phyloP scores from a whole-genome alignment of 176 grass and related monocot genomes.

The Guadua angustifolia region DNA sequence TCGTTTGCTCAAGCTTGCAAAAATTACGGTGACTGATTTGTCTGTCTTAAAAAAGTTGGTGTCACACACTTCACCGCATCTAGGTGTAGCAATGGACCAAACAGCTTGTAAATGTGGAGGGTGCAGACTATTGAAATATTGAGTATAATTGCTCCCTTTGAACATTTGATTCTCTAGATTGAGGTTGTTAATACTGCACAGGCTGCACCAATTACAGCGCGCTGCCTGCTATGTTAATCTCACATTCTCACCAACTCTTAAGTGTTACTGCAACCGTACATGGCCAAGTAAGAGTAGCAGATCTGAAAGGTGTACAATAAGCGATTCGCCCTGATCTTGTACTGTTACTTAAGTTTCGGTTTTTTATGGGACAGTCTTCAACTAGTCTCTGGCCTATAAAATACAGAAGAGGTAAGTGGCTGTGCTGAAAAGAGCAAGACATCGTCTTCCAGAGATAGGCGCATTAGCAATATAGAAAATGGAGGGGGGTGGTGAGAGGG shows the following conservation, averaged over 20 bases:
- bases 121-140: neutral
- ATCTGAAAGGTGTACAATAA: conserved; percentile 28
- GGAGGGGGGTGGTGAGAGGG: conserved; percentile 1
- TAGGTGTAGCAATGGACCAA: neutral
- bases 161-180: neutral
- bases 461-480: conserved; percentile 33
- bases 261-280: neutral
- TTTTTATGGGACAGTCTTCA: conserved; percentile 37
- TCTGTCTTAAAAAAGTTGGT: neutral
- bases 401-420: conserved; percentile 27
- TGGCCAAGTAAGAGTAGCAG: conserved; percentile 8
- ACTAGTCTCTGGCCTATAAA: conserved; percentile 46
- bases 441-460: neutral
- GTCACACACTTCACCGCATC: neutral
- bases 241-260: neutral
- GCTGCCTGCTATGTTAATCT: too few species aligned
- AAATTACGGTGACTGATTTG: neutral
- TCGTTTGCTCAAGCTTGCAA: too few species aligned
- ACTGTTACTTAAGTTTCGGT: conserved; percentile 24
- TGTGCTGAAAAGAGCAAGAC: conserved; percentile 19
- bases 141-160: neutral
- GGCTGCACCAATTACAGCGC: too few species aligned
- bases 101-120: neutral
- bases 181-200: neutral
- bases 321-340: neutral